phyloP scores from a whole-genome alignment of 768 basidiomycete species.

The Termitomyces sp. region DNA sequence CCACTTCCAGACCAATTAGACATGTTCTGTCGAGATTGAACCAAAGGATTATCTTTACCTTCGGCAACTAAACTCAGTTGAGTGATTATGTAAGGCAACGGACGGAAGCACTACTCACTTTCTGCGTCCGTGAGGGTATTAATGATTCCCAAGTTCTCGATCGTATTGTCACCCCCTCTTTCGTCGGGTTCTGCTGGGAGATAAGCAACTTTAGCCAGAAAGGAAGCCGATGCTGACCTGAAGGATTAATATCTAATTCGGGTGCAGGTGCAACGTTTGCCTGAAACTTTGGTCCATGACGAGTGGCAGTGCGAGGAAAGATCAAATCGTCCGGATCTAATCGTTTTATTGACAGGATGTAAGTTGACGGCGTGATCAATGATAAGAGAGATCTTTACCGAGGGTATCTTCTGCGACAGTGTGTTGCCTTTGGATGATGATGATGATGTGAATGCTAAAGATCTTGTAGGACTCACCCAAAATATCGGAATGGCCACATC shows the following conservation, averaged over 20 bases:
- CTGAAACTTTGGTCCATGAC: conserved; percentile 88
- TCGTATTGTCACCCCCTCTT: conserved; percentile 64
- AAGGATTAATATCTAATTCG: conserved; percentile 34
- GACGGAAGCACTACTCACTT: conserved; percentile 41
- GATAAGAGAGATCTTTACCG: conserved; percentile 38
- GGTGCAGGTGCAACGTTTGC: conserved; percentile 50
- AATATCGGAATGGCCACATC: conserved; percentile 95
- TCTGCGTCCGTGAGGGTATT: conserved; percentile 63
- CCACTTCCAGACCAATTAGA: conserved; percentile 41
- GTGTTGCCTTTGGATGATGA: conserved; percentile 55
- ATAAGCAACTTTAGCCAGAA: not conserved
- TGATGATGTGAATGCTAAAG: not conserved
- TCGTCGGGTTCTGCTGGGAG: conserved; percentile 50
- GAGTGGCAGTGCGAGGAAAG: conserved; percentile 89
- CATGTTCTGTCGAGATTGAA: not conserved
- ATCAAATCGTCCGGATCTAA: conserved; percentile 95
- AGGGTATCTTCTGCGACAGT: conserved; percentile 91
- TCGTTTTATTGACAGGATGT: not conserved
- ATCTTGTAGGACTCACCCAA: conserved; percentile 62
- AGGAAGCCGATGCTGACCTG: conserved; percentile 26
- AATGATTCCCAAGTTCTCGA: conserved; percentile 67
- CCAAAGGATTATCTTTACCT: conserved; percentile 32
- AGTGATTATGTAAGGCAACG: conserved; percentile 18
- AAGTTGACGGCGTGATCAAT: conserved; percentile 9
- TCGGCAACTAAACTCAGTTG: conserved; percentile 42